Evolutionary conservation across 441 rosid genomes (phyloP), one percentile per base, ranked within the genome.

Genomic region (Adansonia grandidieri): DNA sequence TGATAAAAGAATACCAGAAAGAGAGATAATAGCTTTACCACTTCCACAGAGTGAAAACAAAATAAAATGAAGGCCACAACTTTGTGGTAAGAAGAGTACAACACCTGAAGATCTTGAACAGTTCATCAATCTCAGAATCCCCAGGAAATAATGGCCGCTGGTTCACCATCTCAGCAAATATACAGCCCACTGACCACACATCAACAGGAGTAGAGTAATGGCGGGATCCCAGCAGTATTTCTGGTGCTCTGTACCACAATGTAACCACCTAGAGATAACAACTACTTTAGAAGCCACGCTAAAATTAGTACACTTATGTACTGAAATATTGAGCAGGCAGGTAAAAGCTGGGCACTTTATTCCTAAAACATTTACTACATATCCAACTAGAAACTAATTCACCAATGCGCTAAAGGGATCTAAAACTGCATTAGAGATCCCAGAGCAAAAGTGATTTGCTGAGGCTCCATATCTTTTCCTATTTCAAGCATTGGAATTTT

Each of bases 141-240:
- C 99, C 98, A 77, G 98, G 98, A 79, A 94, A 96, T 73, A 96
- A 82, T 24, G 98, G 97, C 77, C 84, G 87, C 85, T 92, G 94
- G 85, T 90, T 96, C 85, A 94, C 95, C 98, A 96, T 94, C 90
- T 96, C 99, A 42, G 99, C 95, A 91, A 96, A 94, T 83, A 96
- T 96, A 81, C 99, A 96, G 58, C 99, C 99, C 61, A 96, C 99
- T 9, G 99, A 96, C 99, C 99, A 96, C 48, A 96, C 89, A 84
- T 96, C 99, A 71, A 96, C 99, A 2, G 98, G 98, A 40, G 99
- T 94, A 24, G 98, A 96, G 90, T 96, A 96, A 82, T 93, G 98
- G 77, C 92, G 94, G 69, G 99, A 93, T 51, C 99, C 99, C 69
- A 96, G 96, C 70, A 94, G 93, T 85, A 96, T 94, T 85, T 96